Evolutionary conservation across 225 moss, liverwort and hornwort genomes (phyloP).

Genomic region (Antitrichia curtipendula): DNA sequence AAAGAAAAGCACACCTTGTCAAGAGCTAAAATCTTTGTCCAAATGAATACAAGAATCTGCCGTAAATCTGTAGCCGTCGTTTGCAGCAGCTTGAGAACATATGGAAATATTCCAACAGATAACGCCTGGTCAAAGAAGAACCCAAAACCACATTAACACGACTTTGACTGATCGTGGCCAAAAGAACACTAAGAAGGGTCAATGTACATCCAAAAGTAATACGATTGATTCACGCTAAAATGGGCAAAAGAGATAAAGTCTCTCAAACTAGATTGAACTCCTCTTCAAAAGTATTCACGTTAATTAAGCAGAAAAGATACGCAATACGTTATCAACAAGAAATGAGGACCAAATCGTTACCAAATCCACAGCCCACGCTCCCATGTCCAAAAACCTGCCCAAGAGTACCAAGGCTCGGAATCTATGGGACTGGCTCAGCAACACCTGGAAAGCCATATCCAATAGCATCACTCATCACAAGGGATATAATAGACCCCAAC

Average conservation of each 20-base stretch:
- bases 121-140: slow-evolving; percentile 51
- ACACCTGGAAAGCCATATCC: slow-evolving; percentile 40
- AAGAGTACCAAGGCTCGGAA: slow-evolving; percentile 86
- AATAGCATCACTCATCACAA: neutral
- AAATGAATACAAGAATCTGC: slow-evolving; percentile 96
- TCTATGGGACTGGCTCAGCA: slow-evolving; percentile 92
- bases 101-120: slow-evolving; percentile 96
- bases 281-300: neutral
- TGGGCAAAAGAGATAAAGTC: neutral
- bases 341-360: slow-evolving; percentile 17
- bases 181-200: neutral
- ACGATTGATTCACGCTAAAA: neutral
- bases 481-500: neutral
- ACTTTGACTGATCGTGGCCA: neutral
- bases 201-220: neutral
- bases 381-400: slow-evolving; percentile 93
- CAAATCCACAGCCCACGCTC: slow-evolving; percentile 95
- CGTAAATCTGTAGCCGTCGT: slow-evolving; percentile 87
- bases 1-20: slow-evolving; percentile 55
- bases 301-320: neutral
- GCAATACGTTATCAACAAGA: neutral
- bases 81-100: slow-evolving; percentile 87
- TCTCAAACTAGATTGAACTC: neutral
- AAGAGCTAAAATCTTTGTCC: slow-evolving; percentile 96
- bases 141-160: neutral